A percentile compares a stretch with the other conserved stretches of the same genome.
phyloP scores from a whole-genome alignment of 2,329 filamentous ascomycete species.

The Monosporascus cannonballus region DNA sequence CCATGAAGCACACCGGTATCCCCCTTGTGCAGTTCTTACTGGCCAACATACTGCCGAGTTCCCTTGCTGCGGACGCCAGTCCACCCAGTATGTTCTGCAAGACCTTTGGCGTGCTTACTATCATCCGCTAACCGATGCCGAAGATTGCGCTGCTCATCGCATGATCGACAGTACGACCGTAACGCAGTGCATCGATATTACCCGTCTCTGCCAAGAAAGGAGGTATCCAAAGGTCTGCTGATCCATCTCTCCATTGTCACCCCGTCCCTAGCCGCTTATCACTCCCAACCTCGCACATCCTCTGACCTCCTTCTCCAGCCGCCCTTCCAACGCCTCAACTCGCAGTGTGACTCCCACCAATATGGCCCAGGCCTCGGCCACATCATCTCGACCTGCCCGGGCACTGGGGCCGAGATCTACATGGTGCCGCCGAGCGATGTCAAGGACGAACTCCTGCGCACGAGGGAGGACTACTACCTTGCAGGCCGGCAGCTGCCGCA shows the following conservation, averaged over 20 bases:
- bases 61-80: slow-evolving; percentile 5
- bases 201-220: slow-evolving; percentile 23
- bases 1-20: slow-evolving; percentile 14
- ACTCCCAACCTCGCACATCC: background rate
- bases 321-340: slow-evolving; percentile 26
- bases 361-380: slow-evolving; percentile 23
- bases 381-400: slow-evolving; percentile 23
- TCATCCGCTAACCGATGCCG: slow-evolving; percentile 3
- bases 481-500: slow-evolving; percentile 21
- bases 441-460: slow-evolving; percentile 18
- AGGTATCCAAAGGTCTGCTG: slow-evolving; percentile 21
- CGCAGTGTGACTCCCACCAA: slow-evolving; percentile 23
- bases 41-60: slow-evolving; percentile 13
- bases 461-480: slow-evolving; percentile 24
- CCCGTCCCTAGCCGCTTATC: background rate
- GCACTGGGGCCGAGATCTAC: slow-evolving; percentile 23
- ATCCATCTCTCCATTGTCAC: background rate
- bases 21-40: slow-evolving; percentile 12
- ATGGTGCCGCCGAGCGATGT: slow-evolving; percentile 19
- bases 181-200: slow-evolving; percentile 24
- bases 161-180: slow-evolving; percentile 27
- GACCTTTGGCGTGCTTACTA: background rate
- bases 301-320: slow-evolving; percentile 10
- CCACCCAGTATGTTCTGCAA: background rate
- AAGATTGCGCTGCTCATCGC: slow-evolving; percentile 23